Conservation (phyloP, 208 protist species). For the Polymyxa betae region DNA sequence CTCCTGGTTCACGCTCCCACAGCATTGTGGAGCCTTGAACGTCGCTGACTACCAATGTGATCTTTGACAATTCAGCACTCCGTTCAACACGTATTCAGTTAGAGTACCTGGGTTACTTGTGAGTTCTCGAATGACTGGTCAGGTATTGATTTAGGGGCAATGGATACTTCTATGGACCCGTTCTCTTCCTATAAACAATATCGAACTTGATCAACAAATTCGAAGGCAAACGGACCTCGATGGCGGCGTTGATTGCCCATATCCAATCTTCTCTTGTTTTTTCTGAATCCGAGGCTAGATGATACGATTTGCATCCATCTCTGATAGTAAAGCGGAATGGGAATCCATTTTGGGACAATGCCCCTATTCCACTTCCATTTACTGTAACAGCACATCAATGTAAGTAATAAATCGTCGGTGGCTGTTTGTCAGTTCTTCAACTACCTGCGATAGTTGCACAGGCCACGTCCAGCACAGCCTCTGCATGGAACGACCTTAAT, state of each 20-base stretch:
- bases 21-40: slow-evolving; percentile 33
- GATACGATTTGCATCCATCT: neutral
- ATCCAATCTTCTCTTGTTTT: neutral
- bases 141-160: too few species aligned
- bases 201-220: too few species aligned
- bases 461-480: neutral
- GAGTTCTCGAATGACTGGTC: too few species aligned
- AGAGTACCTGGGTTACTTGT: too few species aligned
- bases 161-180: too few species aligned
- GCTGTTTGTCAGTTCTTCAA: too few species aligned
- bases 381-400: too few species aligned
- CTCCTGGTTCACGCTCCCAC: neutral
- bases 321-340: neutral
- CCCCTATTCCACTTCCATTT: too few species aligned
- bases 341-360: too few species aligned
- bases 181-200: too few species aligned
- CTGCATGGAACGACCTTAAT: neutral
- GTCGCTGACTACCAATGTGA: slow-evolving; percentile 21
- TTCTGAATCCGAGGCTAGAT: neutral
- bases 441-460: neutral
- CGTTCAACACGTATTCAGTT: too few species aligned
- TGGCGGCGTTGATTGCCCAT: neutral
- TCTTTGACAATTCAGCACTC: neutral
- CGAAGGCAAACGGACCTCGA: neutral
- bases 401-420: too few species aligned